Percentiles rank a stretch among this genome's conserved stretches.
Evolutionary conservation across 1,284 basidiomycete species (phyloP).

Genomic region (Malassezia brasiliensis): DNA sequence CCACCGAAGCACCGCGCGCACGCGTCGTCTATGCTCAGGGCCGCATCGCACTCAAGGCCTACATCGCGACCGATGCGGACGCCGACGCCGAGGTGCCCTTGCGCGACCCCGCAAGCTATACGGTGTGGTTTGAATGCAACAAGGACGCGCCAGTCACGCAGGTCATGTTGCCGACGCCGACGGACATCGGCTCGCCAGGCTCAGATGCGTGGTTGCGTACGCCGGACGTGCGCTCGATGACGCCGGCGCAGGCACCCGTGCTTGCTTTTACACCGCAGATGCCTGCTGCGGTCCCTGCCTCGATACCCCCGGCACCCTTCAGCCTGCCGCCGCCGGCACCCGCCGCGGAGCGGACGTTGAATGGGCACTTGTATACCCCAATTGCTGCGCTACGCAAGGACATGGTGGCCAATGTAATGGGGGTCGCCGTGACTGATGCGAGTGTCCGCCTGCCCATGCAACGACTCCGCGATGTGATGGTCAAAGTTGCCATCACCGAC

Average conservation of each 20-base stretch:
- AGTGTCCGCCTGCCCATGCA: slow-evolving; percentile 22
- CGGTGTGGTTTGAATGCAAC: slow-evolving; percentile 17
- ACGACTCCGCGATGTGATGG: slow-evolving; percentile 2
- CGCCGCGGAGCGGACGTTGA: neutral
- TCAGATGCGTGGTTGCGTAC: neutral
- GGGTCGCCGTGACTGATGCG: slow-evolving; percentile 22
- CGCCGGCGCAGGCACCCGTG: neutral
- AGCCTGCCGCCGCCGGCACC: neutral
- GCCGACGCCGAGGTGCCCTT: neutral
- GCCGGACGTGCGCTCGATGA: neutral
- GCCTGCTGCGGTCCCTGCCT: neutral
- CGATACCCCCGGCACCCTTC: neutral
- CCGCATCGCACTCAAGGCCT: slow-evolving; percentile 16
- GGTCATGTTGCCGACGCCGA: neutral
- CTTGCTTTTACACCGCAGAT: neutral
- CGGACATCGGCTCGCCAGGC: neutral
- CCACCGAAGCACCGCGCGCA: neutral
- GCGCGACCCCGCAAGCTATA: neutral
- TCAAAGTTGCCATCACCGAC: neutral
- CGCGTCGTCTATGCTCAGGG: slow-evolving; percentile 4
- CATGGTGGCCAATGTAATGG: slow-evolving; percentile 24
- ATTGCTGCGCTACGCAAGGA: slow-evolving; percentile 22
- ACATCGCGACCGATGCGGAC: neutral
- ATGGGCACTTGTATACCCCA: slow-evolving; percentile 19
- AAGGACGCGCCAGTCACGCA: slow-evolving; percentile 4